phyloP scores from a whole-genome alignment of 495 filamentous ascomycete genomes.

The Xylaria bambusicola region DNA sequence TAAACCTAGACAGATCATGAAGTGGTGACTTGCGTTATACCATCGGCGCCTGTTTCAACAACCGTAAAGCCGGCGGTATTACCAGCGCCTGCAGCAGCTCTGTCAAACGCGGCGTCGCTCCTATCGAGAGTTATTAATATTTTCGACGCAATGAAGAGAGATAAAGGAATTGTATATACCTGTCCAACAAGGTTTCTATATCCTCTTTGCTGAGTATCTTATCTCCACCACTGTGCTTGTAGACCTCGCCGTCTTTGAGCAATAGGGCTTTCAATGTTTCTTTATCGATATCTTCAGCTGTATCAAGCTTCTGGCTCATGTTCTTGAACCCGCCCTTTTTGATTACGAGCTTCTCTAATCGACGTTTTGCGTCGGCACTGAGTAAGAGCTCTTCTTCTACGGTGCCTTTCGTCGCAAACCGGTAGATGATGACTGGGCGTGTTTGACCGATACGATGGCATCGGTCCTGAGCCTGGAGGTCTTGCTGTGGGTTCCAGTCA shows the following conservation, averaged over 20 bases:
- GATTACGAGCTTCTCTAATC: conserved; percentile 92
- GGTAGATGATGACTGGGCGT: conserved; percentile 89
- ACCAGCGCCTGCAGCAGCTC: conserved; percentile 72
- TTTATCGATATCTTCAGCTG: conserved; percentile 52
- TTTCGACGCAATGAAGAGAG: neutral
- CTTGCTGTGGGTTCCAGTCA: conserved; percentile 98
- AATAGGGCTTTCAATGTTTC: conserved; percentile 62
- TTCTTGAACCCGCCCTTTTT: conserved; percentile 79
- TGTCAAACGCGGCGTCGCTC: conserved; percentile 79
- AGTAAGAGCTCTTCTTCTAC: conserved; percentile 88
- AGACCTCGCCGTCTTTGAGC: conserved; percentile 66
- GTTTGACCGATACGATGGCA: conserved; percentile 94
- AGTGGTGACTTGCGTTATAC: conserved; percentile 40
- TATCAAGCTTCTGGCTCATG: conserved; percentile 60
- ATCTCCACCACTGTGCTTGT: conserved; percentile 55
- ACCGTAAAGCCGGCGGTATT: conserved; percentile 66
- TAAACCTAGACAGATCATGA: conserved; percentile 3
- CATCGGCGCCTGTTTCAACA: conserved; percentile 60
- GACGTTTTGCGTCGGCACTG: conserved; percentile 89
- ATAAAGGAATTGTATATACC: conserved; percentile 20
- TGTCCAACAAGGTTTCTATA: conserved; percentile 74
- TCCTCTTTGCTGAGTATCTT: conserved; percentile 76
- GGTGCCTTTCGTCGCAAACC: conserved; percentile 88
- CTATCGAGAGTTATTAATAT: conserved; percentile 37
- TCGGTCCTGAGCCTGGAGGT: conserved; percentile 93